Evolutionary conservation across 2,329 filamentous ascomycete species (phyloP).

Genomic region (Aureobasidium sp.): DNA sequence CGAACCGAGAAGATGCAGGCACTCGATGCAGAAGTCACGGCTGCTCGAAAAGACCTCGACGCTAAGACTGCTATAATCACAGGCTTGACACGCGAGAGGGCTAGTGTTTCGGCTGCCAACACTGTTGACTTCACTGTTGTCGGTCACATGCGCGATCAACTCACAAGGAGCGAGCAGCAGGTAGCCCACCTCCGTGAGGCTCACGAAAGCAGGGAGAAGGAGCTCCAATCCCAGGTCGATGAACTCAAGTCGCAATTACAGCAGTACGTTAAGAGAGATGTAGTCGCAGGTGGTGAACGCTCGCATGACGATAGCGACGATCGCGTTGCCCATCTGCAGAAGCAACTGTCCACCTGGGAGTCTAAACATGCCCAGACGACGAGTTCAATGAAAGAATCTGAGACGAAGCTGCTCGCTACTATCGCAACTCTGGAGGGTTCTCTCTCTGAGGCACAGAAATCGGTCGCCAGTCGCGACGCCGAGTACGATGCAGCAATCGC

Average conservation of each 20-base stretch:
- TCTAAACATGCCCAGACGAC: constrained; percentile 64
- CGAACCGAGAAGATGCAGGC: constrained; percentile 85
- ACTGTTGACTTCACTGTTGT: constrained; percentile 90
- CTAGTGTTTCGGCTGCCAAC: constrained; percentile 70
- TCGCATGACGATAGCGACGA: constrained; percentile 35
- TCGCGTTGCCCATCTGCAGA: constrained; percentile 57
- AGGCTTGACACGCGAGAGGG: constrained; percentile 83
- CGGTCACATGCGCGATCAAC: constrained; percentile 75
- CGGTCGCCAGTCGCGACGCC: constrained; percentile 16
- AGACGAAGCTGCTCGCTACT: constrained; percentile 62
- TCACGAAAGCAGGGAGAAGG: constrained; percentile 64
- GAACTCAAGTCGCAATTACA: constrained; percentile 51
- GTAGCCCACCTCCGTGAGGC: constrained; percentile 64
- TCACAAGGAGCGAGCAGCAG: constrained; percentile 75
- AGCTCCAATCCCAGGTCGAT: constrained; percentile 64
- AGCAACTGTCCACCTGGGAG: constrained; percentile 67
- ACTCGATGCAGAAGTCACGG: constrained; percentile 74
- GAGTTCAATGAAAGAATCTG: constrained; percentile 60
- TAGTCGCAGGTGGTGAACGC: constrained; percentile 15
- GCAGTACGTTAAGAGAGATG: constrained; percentile 19
- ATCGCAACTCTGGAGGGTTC: constrained; percentile 66
- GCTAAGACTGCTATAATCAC: constrained; percentile 93
- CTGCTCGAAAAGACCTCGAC: constrained; percentile 92
- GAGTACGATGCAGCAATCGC: constrained; percentile 22
- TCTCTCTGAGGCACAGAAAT: constrained; percentile 22